These are phyloP conservation scores for Zygosaccharomyces siamensis DNA, from an alignment of 805 yeast genomes.

Conservation along the genomic window DNA sequence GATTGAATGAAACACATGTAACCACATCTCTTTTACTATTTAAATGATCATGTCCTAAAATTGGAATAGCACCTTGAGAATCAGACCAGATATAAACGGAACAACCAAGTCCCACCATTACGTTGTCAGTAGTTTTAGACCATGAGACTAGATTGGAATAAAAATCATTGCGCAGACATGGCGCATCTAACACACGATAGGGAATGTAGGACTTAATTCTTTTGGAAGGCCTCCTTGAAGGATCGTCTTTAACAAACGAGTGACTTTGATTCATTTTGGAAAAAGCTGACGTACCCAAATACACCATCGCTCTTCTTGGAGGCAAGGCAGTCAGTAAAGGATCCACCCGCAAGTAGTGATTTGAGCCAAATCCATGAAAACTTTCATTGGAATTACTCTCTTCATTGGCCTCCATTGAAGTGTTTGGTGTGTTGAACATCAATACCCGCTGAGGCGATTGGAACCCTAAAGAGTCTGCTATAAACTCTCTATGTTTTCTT, in stretches of 20 bases:
- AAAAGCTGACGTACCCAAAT: slow-evolving; percentile 15
- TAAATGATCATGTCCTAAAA: slow-evolving; percentile 38
- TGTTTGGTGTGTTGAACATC: slow-evolving; percentile 22
- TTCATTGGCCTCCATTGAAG: slow-evolving; percentile 1
- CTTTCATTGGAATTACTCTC: neutral
- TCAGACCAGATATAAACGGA: slow-evolving; percentile 62
- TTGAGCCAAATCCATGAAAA: neutral
- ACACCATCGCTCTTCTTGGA: slow-evolving; percentile 18
- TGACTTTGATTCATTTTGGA: slow-evolving; percentile 11
- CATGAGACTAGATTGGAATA: slow-evolving; percentile 73
- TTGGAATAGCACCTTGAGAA: slow-evolving; percentile 40
- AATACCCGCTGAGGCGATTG: slow-evolving; percentile 40
- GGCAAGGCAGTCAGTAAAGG: slow-evolving; percentile 22
- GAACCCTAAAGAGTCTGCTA: slow-evolving; percentile 50
- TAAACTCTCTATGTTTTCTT: slow-evolving; percentile 34
- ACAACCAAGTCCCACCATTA: slow-evolving; percentile 64
- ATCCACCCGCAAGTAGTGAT: slow-evolving; percentile 14
- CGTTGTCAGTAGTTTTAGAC: slow-evolving; percentile 47
- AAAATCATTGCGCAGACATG: slow-evolving; percentile 68
- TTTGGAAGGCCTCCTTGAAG: slow-evolving; percentile 21
- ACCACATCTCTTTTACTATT: slow-evolving; percentile 37
- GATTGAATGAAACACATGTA: slow-evolving; percentile 56
- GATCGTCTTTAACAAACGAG: slow-evolving; percentile 10
- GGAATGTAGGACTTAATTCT: slow-evolving; percentile 40
- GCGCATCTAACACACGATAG: slow-evolving; percentile 58